Base-by-base conservation (phyloP, 495 filamentous ascomycete species). In the Tuber aestivum region DNA sequence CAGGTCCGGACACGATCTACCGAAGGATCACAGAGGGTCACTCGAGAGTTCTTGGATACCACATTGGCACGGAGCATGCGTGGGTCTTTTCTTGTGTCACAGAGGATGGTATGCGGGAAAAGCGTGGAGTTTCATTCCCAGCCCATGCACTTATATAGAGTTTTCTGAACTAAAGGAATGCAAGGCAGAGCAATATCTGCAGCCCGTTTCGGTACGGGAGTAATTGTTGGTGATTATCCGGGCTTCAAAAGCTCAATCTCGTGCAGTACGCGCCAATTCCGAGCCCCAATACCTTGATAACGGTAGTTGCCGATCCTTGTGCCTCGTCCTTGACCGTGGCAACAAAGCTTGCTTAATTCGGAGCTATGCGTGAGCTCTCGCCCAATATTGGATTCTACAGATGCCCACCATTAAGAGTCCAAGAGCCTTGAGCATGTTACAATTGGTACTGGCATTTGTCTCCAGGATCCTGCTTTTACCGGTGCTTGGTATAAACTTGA, bases 121-220 rank as follows among this genome's bases (percentile, higher is more conserved):
- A 35, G 56, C 56, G 8, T 65, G 56, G 27, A 32, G 20, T 35
- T 32, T 65, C 27, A 18, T 65, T 65, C 56, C 56, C 3, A 20
- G 27, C 56, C 56, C 56, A 35, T 20, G 56, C 27, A 5, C 35
- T 35, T 35, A 18, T 35, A 65, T 35, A 32, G 35, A 65, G 27
- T 35, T 18, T 18, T 7, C 56, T 65, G 12, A 35, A 7, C 3
- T 35, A 65, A 35, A 7, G 56, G 56, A 65, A 65, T 35, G 32
- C 56, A 65, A 65, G 56, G 27, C 56, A 65, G 27, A 65, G 4
- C 27, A 65, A 65, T 65, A 65, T 65, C 56, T 65, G 56, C 56
- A 35, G 56, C 56, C 56, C 27, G 35, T 35, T 35, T 65, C 12
- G 56, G 56, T 65, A 65, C 56, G 27, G 56, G 56, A 7, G 56